Percentiles rank a stretch among this genome's conserved stretches.
Conservation (phyloP, 1,284 basidiomycete genomes). For the Ceratobasidium theobromae region DNA sequence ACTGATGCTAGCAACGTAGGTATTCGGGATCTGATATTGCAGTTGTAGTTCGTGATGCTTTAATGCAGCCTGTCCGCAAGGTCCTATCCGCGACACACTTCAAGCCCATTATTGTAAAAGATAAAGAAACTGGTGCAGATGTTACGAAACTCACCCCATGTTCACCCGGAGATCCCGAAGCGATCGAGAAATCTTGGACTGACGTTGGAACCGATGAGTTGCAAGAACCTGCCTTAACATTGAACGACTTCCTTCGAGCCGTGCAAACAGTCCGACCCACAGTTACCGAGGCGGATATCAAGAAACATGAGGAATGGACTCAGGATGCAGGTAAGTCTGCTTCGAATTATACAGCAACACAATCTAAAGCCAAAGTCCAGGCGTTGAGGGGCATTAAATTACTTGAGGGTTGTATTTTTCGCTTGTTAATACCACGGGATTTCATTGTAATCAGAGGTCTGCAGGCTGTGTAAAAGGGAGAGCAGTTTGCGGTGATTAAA, state of each 20-base stretch:
- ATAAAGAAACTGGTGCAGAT: slow-evolving; percentile 53
- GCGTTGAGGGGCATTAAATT: slow-evolving; percentile 17
- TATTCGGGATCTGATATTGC: slow-evolving; percentile 97
- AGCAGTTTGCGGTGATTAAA: not conserved
- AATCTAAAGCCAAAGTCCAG: not conserved
- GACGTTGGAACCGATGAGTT: slow-evolving; percentile 89
- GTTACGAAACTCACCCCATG: slow-evolving; percentile 77
- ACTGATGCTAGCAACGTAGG: slow-evolving; percentile 42
- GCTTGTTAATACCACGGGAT: slow-evolving; percentile 8
- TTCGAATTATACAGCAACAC: not conserved
- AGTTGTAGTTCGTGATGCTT: slow-evolving; percentile 91
- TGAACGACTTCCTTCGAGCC: slow-evolving; percentile 86
- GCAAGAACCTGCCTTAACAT: slow-evolving; percentile 76
- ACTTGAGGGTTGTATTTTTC: not conserved
- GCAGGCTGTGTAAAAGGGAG: not conserved
- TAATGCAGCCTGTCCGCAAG: slow-evolving; percentile 99
- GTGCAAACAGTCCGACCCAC: slow-evolving; percentile 84
- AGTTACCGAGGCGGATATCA: slow-evolving; percentile 86
- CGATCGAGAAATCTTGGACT: slow-evolving; percentile 91
- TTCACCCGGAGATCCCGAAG: slow-evolving; percentile 87
- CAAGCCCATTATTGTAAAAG: slow-evolving; percentile 58
- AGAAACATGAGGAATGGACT: slow-evolving; percentile 90
- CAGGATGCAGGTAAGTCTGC: slow-evolving; percentile 64
- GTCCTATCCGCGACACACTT: slow-evolving; percentile 96
- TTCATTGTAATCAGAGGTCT: not conserved